A percentile compares a stretch with the other conserved stretches of the same genome.
These are phyloP conservation scores for Termitomyces bulborhizus DNA, from an alignment of 768 basidiomycete species.

Conservation along the genomic window DNA sequence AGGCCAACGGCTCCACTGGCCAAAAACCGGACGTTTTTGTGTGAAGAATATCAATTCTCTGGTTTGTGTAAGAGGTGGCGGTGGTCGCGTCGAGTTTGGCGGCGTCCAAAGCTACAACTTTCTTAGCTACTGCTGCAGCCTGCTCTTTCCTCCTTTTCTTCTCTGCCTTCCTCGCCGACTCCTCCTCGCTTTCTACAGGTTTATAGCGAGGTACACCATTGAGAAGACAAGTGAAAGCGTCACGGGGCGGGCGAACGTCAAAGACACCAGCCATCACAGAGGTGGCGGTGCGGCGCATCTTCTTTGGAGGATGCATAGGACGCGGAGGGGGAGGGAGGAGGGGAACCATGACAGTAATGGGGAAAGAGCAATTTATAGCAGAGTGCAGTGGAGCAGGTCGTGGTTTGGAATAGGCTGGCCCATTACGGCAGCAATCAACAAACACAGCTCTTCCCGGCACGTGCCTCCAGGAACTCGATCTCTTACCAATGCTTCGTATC, in stretches of 20 bases:
- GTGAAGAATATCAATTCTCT: constrained; percentile 21
- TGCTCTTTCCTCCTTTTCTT: constrained; percentile 49
- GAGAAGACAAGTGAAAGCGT: constrained; percentile 73
- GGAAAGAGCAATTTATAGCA: constrained; percentile 25
- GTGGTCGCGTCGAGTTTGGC: constrained; percentile 24
- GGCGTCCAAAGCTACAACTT: constrained; percentile 15
- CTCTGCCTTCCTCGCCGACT: constrained; percentile 40
- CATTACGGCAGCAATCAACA: constrained; percentile 50
- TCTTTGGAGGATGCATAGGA: constrained; percentile 30
- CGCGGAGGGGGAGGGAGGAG: constrained; percentile 23
- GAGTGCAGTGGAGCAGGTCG: constrained; percentile 42
- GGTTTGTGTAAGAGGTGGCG: constrained; percentile 19
- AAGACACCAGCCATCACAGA: constrained; percentile 71
- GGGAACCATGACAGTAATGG: constrained; percentile 23
- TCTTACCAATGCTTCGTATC: constrained; percentile 33
- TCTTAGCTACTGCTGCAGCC: constrained; percentile 13
- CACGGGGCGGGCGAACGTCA: constrained; percentile 60
- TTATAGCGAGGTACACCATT: constrained; percentile 70
- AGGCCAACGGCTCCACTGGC: constrained; percentile 26
- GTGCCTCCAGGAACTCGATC: constrained; percentile 36
- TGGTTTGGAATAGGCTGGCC: constrained; percentile 40
- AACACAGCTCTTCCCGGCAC: constrained; percentile 38
- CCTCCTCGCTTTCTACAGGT: constrained; percentile 56
- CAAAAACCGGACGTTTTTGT: constrained; percentile 39
- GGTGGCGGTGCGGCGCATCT: constrained; percentile 60